Base-by-base conservation (phyloP, 75 land plant genomes). In the Picea sitchensis region DNA sequence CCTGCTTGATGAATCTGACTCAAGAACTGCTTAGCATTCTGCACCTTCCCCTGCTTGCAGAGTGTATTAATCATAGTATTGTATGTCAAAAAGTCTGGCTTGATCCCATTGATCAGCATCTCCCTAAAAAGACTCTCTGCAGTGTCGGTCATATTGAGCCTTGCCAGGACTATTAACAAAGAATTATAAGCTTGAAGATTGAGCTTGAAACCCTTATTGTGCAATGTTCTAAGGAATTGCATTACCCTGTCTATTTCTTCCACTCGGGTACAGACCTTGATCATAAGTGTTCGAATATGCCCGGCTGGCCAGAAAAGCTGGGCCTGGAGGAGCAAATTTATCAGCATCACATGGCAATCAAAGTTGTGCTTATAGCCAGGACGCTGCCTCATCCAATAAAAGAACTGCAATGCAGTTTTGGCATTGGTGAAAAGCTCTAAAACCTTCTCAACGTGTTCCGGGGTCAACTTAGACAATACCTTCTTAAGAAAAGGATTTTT, bases 21-120 rank as follows among this genome's bases (percentile, higher is more conserved):
- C 51, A 89, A 79, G n/a, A 88, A 62, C 59, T 74, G 9, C 41
- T 83, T 77, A n/a, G 88, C 94, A 20, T 87, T 85, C 7, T 57
- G 36, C 7, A 91, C 85, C 80, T 38, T 89, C n/a, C 93, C 95
- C 38, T 82, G 76, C 81, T 87, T 93, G 80, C 91, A 93, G 18
- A 91, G 77, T 1, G 82, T 78, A 69, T 87, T 86, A 31, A 93
- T 93, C 78, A 91, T 78, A 3, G 79, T 63, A 85, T 86, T 89
- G 47, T 82, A 75, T 21, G 76, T 73, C 7, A 51, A 18, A 44
- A n/a, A 18, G 14, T 17, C 14, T 11, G 51, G 75, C 54, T 21
- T 44, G 4, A 73, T 23, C 38, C 75, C 75, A 73, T 12, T 73
- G 26, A 5, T 73, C 20, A 47, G 1, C 75, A 73, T 73, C 41